Evolutionary conservation across 208 protist genomes (phyloP), one percentile per base, ranked within the genome.

Genomic region (Wallacemonas collosoma): DNA sequence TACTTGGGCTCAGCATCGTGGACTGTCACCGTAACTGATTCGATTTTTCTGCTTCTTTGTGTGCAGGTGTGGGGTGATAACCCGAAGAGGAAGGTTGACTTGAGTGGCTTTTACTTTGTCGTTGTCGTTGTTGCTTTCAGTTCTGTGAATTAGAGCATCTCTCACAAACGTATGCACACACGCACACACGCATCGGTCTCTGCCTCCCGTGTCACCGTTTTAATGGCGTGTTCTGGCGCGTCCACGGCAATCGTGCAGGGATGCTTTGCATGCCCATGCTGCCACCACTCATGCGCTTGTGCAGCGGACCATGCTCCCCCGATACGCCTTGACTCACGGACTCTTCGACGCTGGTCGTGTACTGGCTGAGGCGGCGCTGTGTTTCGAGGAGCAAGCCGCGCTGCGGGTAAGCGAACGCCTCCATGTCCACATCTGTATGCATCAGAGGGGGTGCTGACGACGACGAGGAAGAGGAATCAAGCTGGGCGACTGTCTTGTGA

Each of bases 201-300:
- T 26, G 26, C 26, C 26, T 26, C 26, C 26, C 26, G 26, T 44
- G 51, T 5, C 65, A 56, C n/a, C 43, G 70, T 44, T 40, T 41
- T 4, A 77, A 41, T 1, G 45, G 54, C 15, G 36, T 62, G 6
- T 53, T 61, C 68, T 91, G 82, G 39, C 82, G 65, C 14, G 85
- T 88, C 89, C 89, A 94, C 48, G 89, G 89, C 45, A 89, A 56
- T 1, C 82, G 78, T 57, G 89, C 85, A 39, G 85, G 75, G 4
- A 92, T 75, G 15, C 74, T 68, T 72, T 94, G 89, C 26, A 92
- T 40, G 17, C 87, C 89, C 50, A 91, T 65, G 4, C 87, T 75
- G 7, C 82, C 89, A 5, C 86, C 80, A 69, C 76, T 81, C 36
- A 79, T 73, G 15, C 88, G 84, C 43, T 68, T 78, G 57, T 69